Evolutionary conservation across 2,329 filamentous ascomycete genomes (phyloP), one percentile per base, ranked within the genome.

Genomic region (Nothomitra cinnamomea): DNA sequence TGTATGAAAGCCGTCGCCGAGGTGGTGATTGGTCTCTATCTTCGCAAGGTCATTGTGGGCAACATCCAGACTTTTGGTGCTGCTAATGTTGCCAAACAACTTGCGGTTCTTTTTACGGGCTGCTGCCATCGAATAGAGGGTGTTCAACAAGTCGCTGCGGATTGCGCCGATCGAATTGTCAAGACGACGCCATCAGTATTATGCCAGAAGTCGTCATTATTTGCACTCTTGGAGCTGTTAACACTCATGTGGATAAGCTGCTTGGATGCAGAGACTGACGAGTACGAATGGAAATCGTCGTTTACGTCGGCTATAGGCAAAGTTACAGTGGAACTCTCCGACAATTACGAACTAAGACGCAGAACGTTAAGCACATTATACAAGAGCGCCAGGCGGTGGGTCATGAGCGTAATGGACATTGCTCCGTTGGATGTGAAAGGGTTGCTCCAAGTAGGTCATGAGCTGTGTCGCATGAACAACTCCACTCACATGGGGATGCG

Each of bases 191-290:
- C 92, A 1, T 95, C 92, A 2, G 84, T 87, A 1, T 73, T 99
- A 15, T 96, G 90, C 63, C 85, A 95, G 62, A 85, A 85, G 59
- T 82, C 83, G 5, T 94, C 94, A 1, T 73, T 99, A 0, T 98
- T 96, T 68, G 88, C 90, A 1, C 73, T 99, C 15, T 73, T 98
- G 8, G 94, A 98, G 65, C 76, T 98, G 2, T 72, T 98, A 17
- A 90, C 87, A 2, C 77, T 98, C 25, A 88, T 98, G 83, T 98
- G 90, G 90, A 80, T 80, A 49, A 90, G 88, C 62, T 98, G 92
- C 64, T 72, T 98, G 15, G 90, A 98, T 65, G 85, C 85, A 12
- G 92, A 99, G 65, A 89, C 89, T 0, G 90, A 98, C 60, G 81
- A 94, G 62, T 98, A 96, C 62, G 82, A 87, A 52, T 94, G 88